A percentile compares a stretch with the other conserved stretches of the same genome.
Evolutionary conservation across 768 basidiomycete species (phyloP).

Genomic region (Pholiota conissans): DNA sequence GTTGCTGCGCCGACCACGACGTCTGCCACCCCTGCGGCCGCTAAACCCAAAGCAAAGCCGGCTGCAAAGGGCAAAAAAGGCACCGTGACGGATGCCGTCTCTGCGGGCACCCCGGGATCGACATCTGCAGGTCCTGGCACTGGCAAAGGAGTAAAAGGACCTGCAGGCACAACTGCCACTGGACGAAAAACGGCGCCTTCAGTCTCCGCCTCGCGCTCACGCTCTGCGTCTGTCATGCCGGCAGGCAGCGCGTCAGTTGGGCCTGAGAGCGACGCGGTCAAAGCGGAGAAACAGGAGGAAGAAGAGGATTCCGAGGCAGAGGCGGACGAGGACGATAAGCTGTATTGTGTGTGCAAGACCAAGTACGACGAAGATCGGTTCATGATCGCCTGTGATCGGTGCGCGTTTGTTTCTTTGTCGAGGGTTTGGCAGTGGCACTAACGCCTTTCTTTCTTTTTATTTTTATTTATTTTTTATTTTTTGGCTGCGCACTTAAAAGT

Average conservation of each 20-base stretch:
- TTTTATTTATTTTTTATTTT: neutral
- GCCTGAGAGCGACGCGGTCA: constrained; percentile 32
- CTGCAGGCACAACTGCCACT: neutral
- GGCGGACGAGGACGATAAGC: constrained; percentile 59
- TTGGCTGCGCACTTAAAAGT: too few relatives aligned
- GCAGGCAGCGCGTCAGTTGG: constrained; percentile 31
- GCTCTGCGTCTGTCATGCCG: constrained; percentile 73
- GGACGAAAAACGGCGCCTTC: constrained; percentile 31
- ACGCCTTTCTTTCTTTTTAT: neutral
- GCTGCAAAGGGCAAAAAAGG: constrained; percentile 10
- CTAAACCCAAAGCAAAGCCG: constrained; percentile 5
- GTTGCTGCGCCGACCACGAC: constrained; percentile 6
- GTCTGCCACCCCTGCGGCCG: neutral
- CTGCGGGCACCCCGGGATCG: neutral
- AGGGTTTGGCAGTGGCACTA: neutral
- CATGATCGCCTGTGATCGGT: constrained; percentile 96
- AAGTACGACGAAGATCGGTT: constrained; percentile 83
- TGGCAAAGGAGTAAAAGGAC: neutral
- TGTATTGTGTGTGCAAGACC: constrained; percentile 89
- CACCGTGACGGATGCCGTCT: neutral
- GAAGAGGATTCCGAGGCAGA: constrained; percentile 44
- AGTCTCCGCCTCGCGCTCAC: constrained; percentile 46
- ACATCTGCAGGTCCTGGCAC: neutral
- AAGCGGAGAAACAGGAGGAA: constrained; percentile 42
- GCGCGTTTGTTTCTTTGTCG: constrained; percentile 22